Conservation (phyloP, 2,329 filamentous ascomycete genomes). For the Venturia pyrina region DNA sequence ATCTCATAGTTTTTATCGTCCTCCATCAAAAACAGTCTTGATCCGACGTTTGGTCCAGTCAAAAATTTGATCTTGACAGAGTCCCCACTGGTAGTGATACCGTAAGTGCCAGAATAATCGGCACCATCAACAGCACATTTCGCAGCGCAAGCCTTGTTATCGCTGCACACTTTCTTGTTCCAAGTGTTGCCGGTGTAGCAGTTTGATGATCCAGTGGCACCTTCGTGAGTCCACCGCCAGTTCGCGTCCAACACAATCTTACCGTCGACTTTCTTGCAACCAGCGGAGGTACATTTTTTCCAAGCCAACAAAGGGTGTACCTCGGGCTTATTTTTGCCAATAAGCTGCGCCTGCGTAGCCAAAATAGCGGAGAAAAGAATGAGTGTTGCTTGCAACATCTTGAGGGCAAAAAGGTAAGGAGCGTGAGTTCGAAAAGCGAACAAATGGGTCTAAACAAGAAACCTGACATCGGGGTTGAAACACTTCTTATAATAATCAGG, state of each 20-base stretch:
- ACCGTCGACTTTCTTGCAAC: conserved; percentile 28
- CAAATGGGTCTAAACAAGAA: background rate
- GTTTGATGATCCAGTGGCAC: conserved; percentile 33
- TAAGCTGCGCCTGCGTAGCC: conserved; percentile 30
- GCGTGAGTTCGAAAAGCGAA: background rate
- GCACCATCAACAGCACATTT: conserved; percentile 34
- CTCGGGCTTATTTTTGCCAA: conserved; percentile 30
- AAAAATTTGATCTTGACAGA: conserved; percentile 48
- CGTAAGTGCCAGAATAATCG: conserved; percentile 31
- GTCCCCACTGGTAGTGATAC: conserved; percentile 43
- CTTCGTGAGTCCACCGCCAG: conserved; percentile 41
- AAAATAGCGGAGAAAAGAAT: background rate
- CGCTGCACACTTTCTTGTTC: conserved; percentile 31
- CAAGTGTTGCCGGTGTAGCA: conserved; percentile 39
- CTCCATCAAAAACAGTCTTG: conserved; percentile 34
- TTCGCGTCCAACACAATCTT: conserved; percentile 36
- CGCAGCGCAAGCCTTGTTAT: conserved; percentile 27
- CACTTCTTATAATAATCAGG: background rate
- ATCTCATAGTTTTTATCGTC: conserved; percentile 30
- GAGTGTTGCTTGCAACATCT: background rate
- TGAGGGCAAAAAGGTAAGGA: background rate
- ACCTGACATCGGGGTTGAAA: background rate
- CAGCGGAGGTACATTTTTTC: conserved; percentile 28
- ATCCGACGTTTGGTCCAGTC: conserved; percentile 35
- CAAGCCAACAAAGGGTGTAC: conserved; percentile 32